Percentiles rank a stretch among this genome's conserved stretches.
Evolutionary conservation across 2,329 filamentous ascomycete genomes (phyloP).

Genomic region (Beauveria sp.): DNA sequence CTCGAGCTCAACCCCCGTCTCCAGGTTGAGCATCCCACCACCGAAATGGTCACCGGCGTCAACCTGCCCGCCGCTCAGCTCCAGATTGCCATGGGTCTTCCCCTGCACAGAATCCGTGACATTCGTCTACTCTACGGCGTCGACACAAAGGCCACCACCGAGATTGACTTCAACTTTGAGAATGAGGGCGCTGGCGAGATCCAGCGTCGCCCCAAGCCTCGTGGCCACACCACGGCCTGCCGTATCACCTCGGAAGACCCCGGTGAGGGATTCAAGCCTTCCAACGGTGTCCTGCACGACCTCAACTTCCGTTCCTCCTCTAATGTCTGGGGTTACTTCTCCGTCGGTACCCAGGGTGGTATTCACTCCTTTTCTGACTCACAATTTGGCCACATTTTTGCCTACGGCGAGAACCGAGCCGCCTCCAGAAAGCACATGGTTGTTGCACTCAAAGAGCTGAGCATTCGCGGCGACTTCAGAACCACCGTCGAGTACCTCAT

Average conservation of each 20-base stretch:
- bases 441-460: constrained; percentile 94
- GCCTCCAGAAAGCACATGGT: constrained; percentile 99
- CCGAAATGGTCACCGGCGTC: constrained; percentile 98
- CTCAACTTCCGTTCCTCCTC: constrained; percentile 98
- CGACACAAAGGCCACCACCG: constrained; percentile 75
- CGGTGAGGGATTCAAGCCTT: constrained; percentile 98
- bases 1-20: constrained; percentile 97
- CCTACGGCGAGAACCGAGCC: constrained; percentile 93
- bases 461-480: constrained; percentile 98
- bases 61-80: constrained; percentile 95
- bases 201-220: constrained; percentile 84
- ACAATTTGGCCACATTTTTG: constrained; percentile 98
- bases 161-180: constrained; percentile 96
- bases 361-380: constrained; percentile 99
- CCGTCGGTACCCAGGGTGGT: constrained; percentile 88
- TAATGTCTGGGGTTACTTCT: constrained; percentile 99
- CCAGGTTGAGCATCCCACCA: constrained; percentile 98
- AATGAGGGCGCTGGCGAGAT: constrained; percentile 73
- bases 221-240: constrained; percentile 96
- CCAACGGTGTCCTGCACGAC: constrained; percentile 97
- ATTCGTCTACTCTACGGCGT: constrained; percentile 94
- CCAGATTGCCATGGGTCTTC: constrained; percentile 97
- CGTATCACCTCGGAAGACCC: constrained; percentile 99
- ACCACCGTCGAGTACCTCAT: constrained; percentile 98
- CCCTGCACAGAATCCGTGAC: constrained; percentile 89